Evolutionary conservation across 495 filamentous ascomycete genomes (phyloP), one percentile per base, ranked within the genome.

Genomic region (Penicillium waksmanii): DNA sequence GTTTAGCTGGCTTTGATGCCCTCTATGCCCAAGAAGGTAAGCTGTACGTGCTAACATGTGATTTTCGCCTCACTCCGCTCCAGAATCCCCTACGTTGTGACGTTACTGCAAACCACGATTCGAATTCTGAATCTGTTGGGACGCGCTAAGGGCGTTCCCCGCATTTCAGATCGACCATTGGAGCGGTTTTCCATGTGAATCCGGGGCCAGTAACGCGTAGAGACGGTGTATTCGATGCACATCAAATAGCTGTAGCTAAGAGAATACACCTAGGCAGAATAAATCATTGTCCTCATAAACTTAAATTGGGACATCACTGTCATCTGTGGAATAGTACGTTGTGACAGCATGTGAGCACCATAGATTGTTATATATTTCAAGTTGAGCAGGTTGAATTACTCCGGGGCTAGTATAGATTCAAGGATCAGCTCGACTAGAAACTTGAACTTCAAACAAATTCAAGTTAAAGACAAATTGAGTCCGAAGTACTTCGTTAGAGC

Each of bases 1-100:
- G n/a, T 19, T 44, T n/a, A 19, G 17, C n/a, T n/a, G 3, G n/a
- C 15, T 31, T 31, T 4, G 9, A 44, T 23, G 56, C 61, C 56
- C 61, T 48, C 61, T 58, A 63, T 63, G n/a, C 61, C 61, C 36
- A 63, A 63, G 23, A 42, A 5, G 21, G 61, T 52, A 56, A 52
- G 55, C 56, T 35, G 18, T 34, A 42, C 44, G 44, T 43, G 12
- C 36, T 18, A 25, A 38, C 58, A 56, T 56, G 53, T 61, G 58
- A 61, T 38, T 21, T 25, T 34, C 35, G 27, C 46, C 25, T 43
- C 38, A n/a, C 23, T n/a, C 15, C 43, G 13, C 44, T 27, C 38
- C 34, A 18, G 31, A 47, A 47, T 53, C 1, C 7, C 27, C 15
- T 19, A 44, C 17, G 35, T 51, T 9, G 42, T 55, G 52, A 60